Evolutionary conservation across 2,329 filamentous ascomycete species (phyloP).

Genomic region (Fusarium lateritium): DNA sequence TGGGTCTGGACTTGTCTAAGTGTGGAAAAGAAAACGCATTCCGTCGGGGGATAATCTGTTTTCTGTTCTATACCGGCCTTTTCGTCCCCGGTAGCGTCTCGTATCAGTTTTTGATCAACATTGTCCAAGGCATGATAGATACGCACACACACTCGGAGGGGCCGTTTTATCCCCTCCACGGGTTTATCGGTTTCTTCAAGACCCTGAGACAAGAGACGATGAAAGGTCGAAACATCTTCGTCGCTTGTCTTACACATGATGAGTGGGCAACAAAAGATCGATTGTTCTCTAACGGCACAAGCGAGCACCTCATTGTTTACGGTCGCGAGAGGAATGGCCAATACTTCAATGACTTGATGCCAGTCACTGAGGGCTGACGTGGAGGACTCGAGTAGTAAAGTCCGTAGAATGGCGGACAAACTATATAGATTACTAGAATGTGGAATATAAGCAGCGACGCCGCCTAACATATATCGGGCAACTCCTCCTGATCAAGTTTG

Average conservation of each 20-base stretch:
- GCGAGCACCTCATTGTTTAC: neutral
- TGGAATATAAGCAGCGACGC: no score
- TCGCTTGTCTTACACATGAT: neutral
- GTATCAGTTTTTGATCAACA: neutral
- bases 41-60: neutral
- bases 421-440: no score
- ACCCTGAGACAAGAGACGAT: neutral
- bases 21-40: neutral
- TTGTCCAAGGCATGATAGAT: neutral
- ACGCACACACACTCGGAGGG: neutral
- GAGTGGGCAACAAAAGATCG: neutral
- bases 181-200: neutral
- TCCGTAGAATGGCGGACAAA: no score
- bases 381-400: no score
- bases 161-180: neutral
- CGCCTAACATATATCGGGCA: no score
- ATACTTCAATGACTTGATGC: neutral
- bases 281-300: neutral
- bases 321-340: neutral
- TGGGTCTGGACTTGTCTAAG: neutral
- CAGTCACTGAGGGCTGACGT: neutral
- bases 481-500: no score
- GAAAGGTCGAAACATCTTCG: neutral
- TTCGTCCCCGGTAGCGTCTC: neutral
- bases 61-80: neutral